These are phyloP conservation scores for Phyllostachys edulis DNA, from an alignment of 176 grass and related monocot species.

Conservation along the genomic window DNA sequence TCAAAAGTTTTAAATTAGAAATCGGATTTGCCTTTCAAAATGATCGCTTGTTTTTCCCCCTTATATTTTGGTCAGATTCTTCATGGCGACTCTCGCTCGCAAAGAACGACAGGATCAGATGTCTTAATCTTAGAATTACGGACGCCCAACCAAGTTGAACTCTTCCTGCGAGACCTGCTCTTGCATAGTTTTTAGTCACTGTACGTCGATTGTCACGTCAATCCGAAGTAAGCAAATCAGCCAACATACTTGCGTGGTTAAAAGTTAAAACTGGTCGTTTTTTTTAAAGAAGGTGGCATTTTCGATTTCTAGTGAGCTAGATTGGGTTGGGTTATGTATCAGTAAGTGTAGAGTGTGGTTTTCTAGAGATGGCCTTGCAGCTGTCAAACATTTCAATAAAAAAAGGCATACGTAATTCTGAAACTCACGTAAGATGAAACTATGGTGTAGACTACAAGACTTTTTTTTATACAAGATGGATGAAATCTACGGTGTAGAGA, in stretches of 20 bases:
- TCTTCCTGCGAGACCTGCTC: background rate
- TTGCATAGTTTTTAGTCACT: background rate
- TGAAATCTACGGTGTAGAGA: background rate
- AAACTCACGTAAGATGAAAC: too few species aligned
- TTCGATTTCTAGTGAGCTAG: background rate
- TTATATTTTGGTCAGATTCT: background rate
- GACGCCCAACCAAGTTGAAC: conserved; percentile 5
- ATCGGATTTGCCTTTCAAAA: background rate
- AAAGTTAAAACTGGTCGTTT: background rate
- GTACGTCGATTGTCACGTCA: background rate
- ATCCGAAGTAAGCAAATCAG: background rate
- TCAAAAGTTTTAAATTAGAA: background rate
- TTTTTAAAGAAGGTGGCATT: background rate
- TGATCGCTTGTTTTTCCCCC: background rate
- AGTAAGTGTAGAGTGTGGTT: background rate
- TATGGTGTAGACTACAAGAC: too few species aligned
- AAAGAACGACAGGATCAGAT: background rate
- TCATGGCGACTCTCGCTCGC: background rate
- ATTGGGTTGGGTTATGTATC: background rate
- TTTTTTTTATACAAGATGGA: background rate
- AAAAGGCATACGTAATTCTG: background rate
- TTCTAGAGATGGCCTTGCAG: background rate
- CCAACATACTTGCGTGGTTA: background rate
- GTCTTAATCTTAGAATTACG: background rate
- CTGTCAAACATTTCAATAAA: background rate